Conservation (phyloP, 2,329 filamentous ascomycete species). For the Mycosphaerella sp. region DNA sequence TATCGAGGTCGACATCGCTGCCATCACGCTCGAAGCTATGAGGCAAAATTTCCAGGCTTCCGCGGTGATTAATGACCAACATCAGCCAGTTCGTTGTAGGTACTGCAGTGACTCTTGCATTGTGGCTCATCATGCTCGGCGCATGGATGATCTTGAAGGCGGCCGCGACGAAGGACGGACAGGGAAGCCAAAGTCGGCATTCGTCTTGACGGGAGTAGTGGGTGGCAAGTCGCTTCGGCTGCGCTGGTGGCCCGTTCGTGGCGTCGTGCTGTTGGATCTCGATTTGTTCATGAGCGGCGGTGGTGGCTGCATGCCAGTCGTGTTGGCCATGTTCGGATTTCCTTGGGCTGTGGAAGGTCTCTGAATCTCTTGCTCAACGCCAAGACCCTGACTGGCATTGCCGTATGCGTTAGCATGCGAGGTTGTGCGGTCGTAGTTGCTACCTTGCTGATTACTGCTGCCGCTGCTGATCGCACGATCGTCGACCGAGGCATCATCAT, state of each 20-base stretch:
- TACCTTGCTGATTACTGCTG: slow-evolving; percentile 16
- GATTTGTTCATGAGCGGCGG: slow-evolving; percentile 5
- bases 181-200: slow-evolving; percentile 15
- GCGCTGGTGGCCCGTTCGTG: slow-evolving; percentile 18
- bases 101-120: neutral
- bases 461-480: slow-evolving; percentile 22
- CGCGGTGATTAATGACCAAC: neutral
- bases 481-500: slow-evolving; percentile 16
- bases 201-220: slow-evolving; percentile 18
- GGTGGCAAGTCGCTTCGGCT: slow-evolving; percentile 21
- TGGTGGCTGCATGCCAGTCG: slow-evolving; percentile 13
- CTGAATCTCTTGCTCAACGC: slow-evolving; percentile 18
- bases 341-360: slow-evolving; percentile 20
- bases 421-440: slow-evolving; percentile 10
- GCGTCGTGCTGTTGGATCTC: slow-evolving; percentile 19
- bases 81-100: neutral
- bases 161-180: slow-evolving; percentile 13
- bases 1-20: neutral
- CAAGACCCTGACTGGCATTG: slow-evolving; percentile 16
- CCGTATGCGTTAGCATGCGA: slow-evolving; percentile 16
- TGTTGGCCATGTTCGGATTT: slow-evolving; percentile 7
- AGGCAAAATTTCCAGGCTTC: neutral
- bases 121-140: slow-evolving; percentile 5
- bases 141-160: slow-evolving; percentile 5
- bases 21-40: neutral